phyloP scores from a whole-genome alignment of 192 early-diverging fungal species.

The Umbelopsis sp. region DNA sequence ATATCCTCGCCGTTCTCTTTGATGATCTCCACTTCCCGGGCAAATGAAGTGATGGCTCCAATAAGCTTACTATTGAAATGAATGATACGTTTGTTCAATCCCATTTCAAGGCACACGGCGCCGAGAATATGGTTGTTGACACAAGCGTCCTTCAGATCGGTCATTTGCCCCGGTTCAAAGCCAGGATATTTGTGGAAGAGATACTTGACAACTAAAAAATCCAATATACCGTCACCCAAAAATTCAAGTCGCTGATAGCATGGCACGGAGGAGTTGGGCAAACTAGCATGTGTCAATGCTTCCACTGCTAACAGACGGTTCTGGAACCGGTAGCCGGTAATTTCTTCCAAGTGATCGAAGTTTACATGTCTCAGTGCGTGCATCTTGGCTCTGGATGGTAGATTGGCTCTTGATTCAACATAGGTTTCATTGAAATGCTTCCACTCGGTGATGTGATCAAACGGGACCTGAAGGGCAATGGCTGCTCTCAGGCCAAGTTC shows the following conservation, averaged over 20 bases:
- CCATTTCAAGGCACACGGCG: slow-evolving; percentile 62
- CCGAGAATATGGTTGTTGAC: slow-evolving; percentile 89
- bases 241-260: slow-evolving; percentile 94
- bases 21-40: slow-evolving; percentile 48
- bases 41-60: slow-evolving; percentile 60
- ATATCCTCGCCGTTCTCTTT: slow-evolving; percentile 33
- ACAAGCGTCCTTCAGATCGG: slow-evolving; percentile 81
- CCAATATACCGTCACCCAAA: slow-evolving; percentile 81
- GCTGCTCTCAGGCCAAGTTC: slow-evolving; percentile 57
- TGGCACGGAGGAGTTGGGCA: slow-evolving; percentile 51
- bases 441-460: slow-evolving; percentile 58
- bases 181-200: slow-evolving; percentile 70
- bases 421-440: slow-evolving; percentile 44
- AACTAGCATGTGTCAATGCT: slow-evolving; percentile 86
- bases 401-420: slow-evolving; percentile 23
- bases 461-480: slow-evolving; percentile 57
- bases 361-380: slow-evolving; percentile 23
- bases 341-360: slow-evolving; percentile 38
- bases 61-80: slow-evolving; percentile 63
- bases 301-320: slow-evolving; percentile 68
- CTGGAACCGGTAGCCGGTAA: slow-evolving; percentile 71
- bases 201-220: slow-evolving; percentile 76
- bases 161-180: slow-evolving; percentile 76
- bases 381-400: slow-evolving; percentile 30
- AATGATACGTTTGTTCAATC: slow-evolving; percentile 68